Evolutionary conservation across 768 basidiomycete genomes (phyloP).

Genomic region (Scleroderma bovista): DNA sequence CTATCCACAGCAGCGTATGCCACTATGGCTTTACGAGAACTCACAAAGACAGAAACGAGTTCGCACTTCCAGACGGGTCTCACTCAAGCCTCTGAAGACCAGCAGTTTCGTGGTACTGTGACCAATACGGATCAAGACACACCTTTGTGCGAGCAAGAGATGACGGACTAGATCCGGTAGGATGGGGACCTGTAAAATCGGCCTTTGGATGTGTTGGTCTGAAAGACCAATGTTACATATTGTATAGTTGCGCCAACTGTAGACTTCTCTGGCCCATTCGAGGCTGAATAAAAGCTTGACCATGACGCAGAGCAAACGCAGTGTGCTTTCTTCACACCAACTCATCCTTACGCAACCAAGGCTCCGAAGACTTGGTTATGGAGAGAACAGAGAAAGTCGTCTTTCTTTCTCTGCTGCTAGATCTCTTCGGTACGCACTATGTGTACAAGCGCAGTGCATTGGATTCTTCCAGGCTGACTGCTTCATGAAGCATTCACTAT

Average conservation of each 20-base stretch:
- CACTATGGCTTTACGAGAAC: conserved; percentile 94
- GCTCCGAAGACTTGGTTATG: conserved; percentile 46
- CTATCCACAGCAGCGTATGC: conserved; percentile 93
- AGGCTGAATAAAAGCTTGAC: too few species aligned
- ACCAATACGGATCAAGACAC: conserved; percentile 20
- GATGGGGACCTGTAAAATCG: not conserved
- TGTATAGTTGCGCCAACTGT: too few species aligned
- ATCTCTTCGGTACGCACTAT: conserved; percentile 60
- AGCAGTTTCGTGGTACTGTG: conserved; percentile 61
- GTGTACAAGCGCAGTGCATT: not conserved
- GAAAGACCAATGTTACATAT: too few species aligned
- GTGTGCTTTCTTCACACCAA: too few species aligned
- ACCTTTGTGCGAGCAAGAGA: conserved; percentile 14
- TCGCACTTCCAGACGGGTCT: conserved; percentile 83
- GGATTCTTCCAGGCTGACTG: conserved; percentile 7
- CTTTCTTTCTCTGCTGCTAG: conserved; percentile 85
- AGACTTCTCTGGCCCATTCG: too few species aligned
- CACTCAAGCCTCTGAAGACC: conserved; percentile 75
- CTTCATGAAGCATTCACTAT: conserved; percentile 76
- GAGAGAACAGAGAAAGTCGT: conserved; percentile 73
- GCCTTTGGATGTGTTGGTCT: too few species aligned
- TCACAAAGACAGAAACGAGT: conserved; percentile 94
- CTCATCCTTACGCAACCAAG: too few species aligned
- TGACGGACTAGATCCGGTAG: not conserved
- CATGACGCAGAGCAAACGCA: too few species aligned